Evolutionary conservation across 1,284 basidiomycete species (phyloP).

Genomic region (Phellopilus nigrolimitatus): DNA sequence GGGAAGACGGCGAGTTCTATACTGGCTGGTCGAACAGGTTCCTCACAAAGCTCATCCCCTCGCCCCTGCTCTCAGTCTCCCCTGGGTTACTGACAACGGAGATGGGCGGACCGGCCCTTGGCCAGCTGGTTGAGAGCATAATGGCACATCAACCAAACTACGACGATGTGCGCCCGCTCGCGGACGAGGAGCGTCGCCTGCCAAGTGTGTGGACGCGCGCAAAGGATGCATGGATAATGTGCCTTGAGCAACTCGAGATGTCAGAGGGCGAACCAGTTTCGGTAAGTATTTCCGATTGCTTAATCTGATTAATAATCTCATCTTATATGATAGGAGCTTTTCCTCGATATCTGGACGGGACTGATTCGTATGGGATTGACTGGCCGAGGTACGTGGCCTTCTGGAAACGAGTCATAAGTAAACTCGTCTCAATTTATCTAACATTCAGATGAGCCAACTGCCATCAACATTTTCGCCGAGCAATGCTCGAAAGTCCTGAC

Average conservation of each 20-base stretch:
- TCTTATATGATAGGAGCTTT: slow-evolving; percentile 30
- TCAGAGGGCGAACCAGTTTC: slow-evolving; percentile 34
- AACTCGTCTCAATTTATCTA: not conserved
- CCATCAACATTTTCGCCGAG: slow-evolving; percentile 36
- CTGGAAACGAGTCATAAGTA: not conserved
- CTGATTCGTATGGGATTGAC: slow-evolving; percentile 36
- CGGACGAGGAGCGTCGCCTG: slow-evolving; percentile 48
- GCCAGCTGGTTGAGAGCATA: slow-evolving; percentile 41
- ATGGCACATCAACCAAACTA: slow-evolving; percentile 39
- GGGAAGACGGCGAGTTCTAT: slow-evolving; percentile 9
- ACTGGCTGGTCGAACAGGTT: slow-evolving; percentile 38
- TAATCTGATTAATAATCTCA: slow-evolving; percentile 7
- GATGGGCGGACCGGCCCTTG: slow-evolving; percentile 40
- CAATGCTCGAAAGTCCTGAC: slow-evolving; percentile 40
- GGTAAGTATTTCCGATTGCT: slow-evolving; percentile 30
- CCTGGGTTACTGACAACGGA: slow-evolving; percentile 56
- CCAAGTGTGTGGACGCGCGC: slow-evolving; percentile 50
- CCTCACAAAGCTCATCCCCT: slow-evolving; percentile 42
- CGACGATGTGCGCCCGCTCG: slow-evolving; percentile 50
- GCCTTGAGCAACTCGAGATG: slow-evolving; percentile 40
- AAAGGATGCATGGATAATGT: slow-evolving; percentile 52
- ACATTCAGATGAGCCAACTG: slow-evolving; percentile 28
- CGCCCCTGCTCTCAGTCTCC: slow-evolving; percentile 49
- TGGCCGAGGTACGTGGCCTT: not conserved
- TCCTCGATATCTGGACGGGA: slow-evolving; percentile 39